Conservation (phyloP, 2,329 filamentous ascomycete genomes). For the Microsporum audouinii region DNA sequence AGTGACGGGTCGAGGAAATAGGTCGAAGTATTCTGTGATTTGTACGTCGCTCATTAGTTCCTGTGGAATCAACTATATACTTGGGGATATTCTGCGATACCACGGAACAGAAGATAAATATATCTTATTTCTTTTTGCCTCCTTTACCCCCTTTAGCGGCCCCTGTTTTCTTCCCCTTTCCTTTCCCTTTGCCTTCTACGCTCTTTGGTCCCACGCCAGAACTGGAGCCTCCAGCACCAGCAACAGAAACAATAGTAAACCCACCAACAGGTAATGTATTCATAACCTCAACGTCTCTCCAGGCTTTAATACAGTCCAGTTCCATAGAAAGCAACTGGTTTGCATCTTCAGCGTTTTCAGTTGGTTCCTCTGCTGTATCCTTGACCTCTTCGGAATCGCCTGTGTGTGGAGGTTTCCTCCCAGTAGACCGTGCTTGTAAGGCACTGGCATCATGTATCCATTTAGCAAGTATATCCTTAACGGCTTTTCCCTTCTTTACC, state of each 20-base stretch:
- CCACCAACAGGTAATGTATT: constrained; percentile 27
- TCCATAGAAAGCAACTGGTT: constrained; percentile 64
- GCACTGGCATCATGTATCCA: constrained; percentile 57
- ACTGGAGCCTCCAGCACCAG: constrained; percentile 29
- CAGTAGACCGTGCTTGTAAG: constrained; percentile 17
- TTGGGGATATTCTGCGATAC: background rate
- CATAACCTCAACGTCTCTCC: constrained; percentile 52
- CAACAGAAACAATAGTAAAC: constrained; percentile 30
- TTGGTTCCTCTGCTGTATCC: constrained; percentile 20
- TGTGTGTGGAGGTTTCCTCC: constrained; percentile 24
- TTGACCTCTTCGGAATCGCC: constrained; percentile 29
- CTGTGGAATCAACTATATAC: background rate
- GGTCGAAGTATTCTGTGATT: background rate
- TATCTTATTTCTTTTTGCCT: constrained; percentile 15
- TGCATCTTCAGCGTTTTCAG: constrained; percentile 1
- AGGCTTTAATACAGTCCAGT: constrained; percentile 67
- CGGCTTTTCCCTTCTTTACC: constrained; percentile 86
- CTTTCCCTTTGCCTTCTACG: constrained; percentile 14
- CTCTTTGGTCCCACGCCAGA: constrained; percentile 16
- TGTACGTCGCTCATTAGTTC: background rate
- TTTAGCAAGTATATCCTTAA: constrained; percentile 74
- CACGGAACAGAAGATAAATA: background rate
- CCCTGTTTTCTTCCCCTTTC: constrained; percentile 19
- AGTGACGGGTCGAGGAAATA: background rate
- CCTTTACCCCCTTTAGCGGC: constrained; percentile 27